These are phyloP conservation scores for Vanilla planifolia DNA, from an alignment of 106 monocot genomes.

Conservation along the genomic window DNA sequence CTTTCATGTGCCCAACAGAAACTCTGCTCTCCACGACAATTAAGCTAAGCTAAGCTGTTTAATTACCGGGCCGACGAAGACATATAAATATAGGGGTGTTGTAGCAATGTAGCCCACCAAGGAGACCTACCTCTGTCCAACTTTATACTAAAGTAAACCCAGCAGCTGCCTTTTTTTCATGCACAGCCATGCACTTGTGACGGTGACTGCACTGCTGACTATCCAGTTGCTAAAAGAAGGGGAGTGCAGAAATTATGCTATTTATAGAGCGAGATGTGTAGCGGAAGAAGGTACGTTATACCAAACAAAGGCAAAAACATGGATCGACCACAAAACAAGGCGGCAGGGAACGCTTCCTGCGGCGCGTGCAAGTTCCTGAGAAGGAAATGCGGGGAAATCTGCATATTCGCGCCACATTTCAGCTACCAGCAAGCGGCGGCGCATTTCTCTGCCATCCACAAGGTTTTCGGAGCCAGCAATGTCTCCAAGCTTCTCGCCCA, in stretches of 20 bases:
- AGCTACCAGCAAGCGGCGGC: conserved; percentile 15
- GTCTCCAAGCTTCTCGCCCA: conserved; percentile 19
- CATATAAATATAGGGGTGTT: no score
- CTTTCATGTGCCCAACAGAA: no score
- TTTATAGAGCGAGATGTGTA: no score
- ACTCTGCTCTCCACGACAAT: no score
- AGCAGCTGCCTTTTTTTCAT: background rate
- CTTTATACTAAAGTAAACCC: conserved; percentile 9
- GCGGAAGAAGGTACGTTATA: no score
- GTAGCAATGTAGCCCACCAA: conserved; percentile 20
- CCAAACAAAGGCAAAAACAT: no score
- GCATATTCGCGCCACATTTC: conserved; percentile 19
- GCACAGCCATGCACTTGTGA: background rate
- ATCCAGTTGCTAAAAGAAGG: no score
- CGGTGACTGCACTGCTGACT: no score
- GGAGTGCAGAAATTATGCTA: background rate
- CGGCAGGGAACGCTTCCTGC: background rate
- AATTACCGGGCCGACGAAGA: background rate
- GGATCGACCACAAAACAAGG: no score
- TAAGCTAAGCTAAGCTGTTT: no score
- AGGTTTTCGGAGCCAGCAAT: conserved; percentile 21
- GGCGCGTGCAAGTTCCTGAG: conserved; percentile 23
- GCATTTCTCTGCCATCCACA: conserved; percentile 19
- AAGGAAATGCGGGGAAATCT: conserved; percentile 17
- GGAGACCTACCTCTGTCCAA: conserved; percentile 15